Evolutionary conservation across 306 rosid genomes (phyloP).

Genomic region (Hippophae tibetana): DNA sequence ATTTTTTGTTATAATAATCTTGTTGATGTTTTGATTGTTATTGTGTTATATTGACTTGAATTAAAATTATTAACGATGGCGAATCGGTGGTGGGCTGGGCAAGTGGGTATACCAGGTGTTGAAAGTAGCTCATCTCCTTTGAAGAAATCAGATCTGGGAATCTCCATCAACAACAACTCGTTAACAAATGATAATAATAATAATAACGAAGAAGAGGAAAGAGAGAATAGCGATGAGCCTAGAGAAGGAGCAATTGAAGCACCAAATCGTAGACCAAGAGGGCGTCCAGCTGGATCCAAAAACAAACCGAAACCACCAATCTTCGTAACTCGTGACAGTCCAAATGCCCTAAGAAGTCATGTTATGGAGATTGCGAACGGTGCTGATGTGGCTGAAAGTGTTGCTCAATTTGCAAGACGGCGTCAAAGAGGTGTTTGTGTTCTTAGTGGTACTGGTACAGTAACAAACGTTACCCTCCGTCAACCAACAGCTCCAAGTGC

Average conservation of each 20-base stretch:
- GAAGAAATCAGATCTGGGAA: constrained; percentile 64
- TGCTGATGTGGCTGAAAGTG: constrained; percentile 46
- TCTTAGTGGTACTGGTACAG: constrained; percentile 61
- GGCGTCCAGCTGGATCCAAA: constrained; percentile 67
- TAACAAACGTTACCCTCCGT: constrained; percentile 56
- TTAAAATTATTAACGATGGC: constrained; percentile 33
- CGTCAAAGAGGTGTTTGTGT: constrained; percentile 65
- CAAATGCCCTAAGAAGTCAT: constrained; percentile 75
- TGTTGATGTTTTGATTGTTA: too few relatives aligned
- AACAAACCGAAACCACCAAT: constrained; percentile 75
- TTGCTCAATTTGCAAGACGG: constrained; percentile 58
- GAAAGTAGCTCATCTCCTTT: constrained; percentile 33
- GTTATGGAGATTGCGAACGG: constrained; percentile 77
- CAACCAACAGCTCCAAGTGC: constrained; percentile 52
- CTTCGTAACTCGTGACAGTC: constrained; percentile 79
- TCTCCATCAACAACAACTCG: constrained; percentile 41
- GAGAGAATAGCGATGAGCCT: constrained; percentile 66
- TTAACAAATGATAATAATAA: constrained; percentile 15
- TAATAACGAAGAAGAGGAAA: constrained; percentile 38
- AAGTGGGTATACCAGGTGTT: constrained; percentile 40
- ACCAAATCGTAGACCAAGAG: constrained; percentile 45
- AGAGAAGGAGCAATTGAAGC: constrained; percentile 56
- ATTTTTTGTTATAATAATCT: too few relatives aligned
- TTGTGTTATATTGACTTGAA: neutral
- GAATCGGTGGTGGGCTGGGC: constrained; percentile 80